Base-by-base conservation (phyloP, 164 flowering plant species). In the Platanus orientalis region DNA sequence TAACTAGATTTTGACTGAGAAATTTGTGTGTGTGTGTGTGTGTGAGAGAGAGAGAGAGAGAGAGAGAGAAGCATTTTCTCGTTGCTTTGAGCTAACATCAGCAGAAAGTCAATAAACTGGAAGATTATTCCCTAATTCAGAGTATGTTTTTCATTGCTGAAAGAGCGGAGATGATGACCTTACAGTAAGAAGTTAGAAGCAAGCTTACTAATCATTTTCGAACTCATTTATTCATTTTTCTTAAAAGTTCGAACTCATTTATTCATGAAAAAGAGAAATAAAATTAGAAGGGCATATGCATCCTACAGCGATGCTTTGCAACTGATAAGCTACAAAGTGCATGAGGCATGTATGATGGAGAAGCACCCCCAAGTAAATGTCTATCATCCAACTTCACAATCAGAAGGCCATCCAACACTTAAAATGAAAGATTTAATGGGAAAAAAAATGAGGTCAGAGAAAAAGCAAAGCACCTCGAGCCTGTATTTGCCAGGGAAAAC, bases 401-500 rank as follows among this genome's bases (percentile, higher is more conserved):
- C 29, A n/a, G 40, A 20, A 56, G 24, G 20, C 20, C 12, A 13
- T 23, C 1, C 17, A 7, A 13, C 39, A 58, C 4, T n/a, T 23
- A 13, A 7, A 6, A n/a, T 20, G 26, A 55, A 40, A 26, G 20
- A 26, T 20, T 28, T 29, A 1, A 57, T 17, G n/a, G 11, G 34
- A 34, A 23, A 48, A n/a, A 14, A 29, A 42, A 20, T 20, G 30
- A 2, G 27, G 21, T 6, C 36, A 1, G 12, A 55, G 27, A 42
- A 28, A 10, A 60, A 61, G 4, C 42, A 63, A 20, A 11, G 23
- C 82, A 95, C 99, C 99, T 88, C 91, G 63, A 92, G 76, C 72
- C 71, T 80, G 71, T 95, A 88, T 65, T 88, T 88, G 49, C 99
- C 97, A 62, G 99, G 99, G 39, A 85, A 76, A 57, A 95, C 87